A percentile compares a stretch with the other conserved stretches of the same genome.
Evolutionary conservation across 139 green algal species (phyloP).

Genomic region (Chlamydomonas sp.): DNA sequence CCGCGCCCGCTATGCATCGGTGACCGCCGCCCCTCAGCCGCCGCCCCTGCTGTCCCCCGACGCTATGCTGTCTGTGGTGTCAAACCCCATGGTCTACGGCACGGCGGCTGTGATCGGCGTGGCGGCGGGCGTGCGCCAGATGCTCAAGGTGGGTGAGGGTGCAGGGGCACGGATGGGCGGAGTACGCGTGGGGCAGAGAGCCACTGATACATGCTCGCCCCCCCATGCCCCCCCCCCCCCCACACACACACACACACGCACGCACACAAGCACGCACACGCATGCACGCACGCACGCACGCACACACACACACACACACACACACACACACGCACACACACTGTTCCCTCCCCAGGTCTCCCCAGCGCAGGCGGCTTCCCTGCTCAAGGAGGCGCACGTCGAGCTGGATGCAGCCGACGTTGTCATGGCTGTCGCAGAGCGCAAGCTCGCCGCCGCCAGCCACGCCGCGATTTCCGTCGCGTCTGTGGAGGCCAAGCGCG

Average conservation of each 20-base stretch:
- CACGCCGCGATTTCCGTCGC: neutral
- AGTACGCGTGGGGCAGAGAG: too few relatives aligned
- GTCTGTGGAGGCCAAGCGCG: neutral
- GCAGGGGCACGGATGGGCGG: too few relatives aligned
- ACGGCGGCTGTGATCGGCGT: neutral
- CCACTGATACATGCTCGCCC: too few relatives aligned
- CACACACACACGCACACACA: neutral
- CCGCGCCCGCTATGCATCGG: too few relatives aligned
- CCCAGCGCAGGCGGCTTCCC: neutral
- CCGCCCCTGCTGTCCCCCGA: too few relatives aligned
- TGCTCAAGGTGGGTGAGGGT: neutral
- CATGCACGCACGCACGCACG: neutral
- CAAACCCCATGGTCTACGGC: neutral
- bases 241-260: neutral
- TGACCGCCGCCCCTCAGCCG: too few relatives aligned
- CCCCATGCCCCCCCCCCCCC: neutral
- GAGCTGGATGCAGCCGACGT: too few relatives aligned
- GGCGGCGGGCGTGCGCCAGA: neutral
- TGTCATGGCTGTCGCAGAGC: too few relatives aligned
- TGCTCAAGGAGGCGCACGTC: slow-evolving; percentile 7
- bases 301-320: neutral
- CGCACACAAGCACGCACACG: neutral
- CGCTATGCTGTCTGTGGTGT: too few relatives aligned
- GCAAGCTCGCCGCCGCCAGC: neutral
- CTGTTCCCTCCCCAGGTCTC: neutral